A percentile compares a stretch with the other conserved stretches of the same genome.
Evolutionary conservation across 1,139 yeast genomes (phyloP).

Genomic region (Candida mesenterica): DNA sequence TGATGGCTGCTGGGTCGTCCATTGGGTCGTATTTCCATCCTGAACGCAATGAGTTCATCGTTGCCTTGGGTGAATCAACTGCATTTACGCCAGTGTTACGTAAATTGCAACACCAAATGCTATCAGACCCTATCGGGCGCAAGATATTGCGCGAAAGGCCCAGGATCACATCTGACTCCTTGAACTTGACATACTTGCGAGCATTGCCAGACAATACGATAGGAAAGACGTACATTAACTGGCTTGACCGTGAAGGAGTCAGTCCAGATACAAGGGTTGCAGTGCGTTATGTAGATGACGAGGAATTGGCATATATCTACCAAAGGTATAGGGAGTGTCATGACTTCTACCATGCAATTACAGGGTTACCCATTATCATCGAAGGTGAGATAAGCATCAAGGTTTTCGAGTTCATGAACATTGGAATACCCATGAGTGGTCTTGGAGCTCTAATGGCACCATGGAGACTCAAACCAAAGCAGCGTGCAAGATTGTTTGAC

Average conservation of each 20-base stretch:
- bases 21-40: slow-evolving; percentile 85
- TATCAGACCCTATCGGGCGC: slow-evolving; percentile 73
- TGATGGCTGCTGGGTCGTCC: slow-evolving; percentile 73
- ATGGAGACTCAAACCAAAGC: slow-evolving; percentile 51
- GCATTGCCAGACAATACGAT: slow-evolving; percentile 67
- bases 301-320: slow-evolving; percentile 85
- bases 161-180: slow-evolving; percentile 69
- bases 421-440: slow-evolving; percentile 96
- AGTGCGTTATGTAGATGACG: slow-evolving; percentile 83
- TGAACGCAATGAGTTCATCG: slow-evolving; percentile 73
- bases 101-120: slow-evolving; percentile 67
- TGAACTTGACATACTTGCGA: slow-evolving; percentile 62
- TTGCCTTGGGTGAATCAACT: slow-evolving; percentile 93
- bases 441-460: slow-evolving; percentile 90
- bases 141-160: slow-evolving; percentile 77
- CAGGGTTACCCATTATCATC: slow-evolving; percentile 84
- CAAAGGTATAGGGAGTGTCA: slow-evolving; percentile 96
- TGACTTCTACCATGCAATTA: slow-evolving; percentile 91
- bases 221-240: slow-evolving; percentile 73
- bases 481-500: slow-evolving; percentile 53
- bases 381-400: slow-evolving; percentile 96
- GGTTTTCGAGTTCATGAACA: slow-evolving; percentile 86
- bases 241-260: slow-evolving; percentile 87
- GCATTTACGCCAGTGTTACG: slow-evolving; percentile 70
- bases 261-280: slow-evolving; percentile 92